Evolutionary conservation across 495 filamentous ascomycete genomes (phyloP).

Genomic region (Clohesyomyces aquaticus): DNA sequence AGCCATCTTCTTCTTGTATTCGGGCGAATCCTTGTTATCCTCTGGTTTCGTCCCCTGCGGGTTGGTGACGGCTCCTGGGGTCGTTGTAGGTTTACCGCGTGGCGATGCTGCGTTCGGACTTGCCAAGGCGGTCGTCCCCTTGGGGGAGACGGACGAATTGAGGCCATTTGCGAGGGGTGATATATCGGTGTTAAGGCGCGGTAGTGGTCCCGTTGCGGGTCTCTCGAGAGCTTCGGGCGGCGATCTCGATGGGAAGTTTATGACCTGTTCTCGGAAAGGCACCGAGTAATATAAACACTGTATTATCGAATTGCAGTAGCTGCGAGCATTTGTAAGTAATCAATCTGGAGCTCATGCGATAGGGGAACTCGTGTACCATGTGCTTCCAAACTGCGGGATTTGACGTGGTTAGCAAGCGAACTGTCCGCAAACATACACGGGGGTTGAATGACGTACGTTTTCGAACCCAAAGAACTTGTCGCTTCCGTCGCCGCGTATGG

Average conservation of each 20-base stretch:
- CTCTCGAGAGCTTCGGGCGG: slow-evolving; percentile 59
- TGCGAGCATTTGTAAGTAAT: slow-evolving; percentile 43
- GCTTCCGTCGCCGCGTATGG: slow-evolving; percentile 82
- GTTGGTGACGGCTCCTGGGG: slow-evolving; percentile 26
- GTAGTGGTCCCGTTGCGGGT: slow-evolving; percentile 47
- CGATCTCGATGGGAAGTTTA: slow-evolving; percentile 80
- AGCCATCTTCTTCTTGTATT: slow-evolving; percentile 96
- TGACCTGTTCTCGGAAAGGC: slow-evolving; percentile 91
- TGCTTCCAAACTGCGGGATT: slow-evolving; percentile 81
- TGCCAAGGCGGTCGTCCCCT: slow-evolving; percentile 30
- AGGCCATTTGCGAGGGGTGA: slow-evolving; percentile 18
- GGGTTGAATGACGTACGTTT: slow-evolving; percentile 67
- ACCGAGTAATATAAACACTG: slow-evolving; percentile 96
- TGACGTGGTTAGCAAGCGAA: slow-evolving; percentile 40
- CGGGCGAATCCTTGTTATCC: slow-evolving; percentile 80
- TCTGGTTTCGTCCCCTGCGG: slow-evolving; percentile 60
- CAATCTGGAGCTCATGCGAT: not conserved
- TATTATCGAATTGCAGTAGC: slow-evolving; percentile 97
- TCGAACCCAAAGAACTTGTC: slow-evolving; percentile 99
- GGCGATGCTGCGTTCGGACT: slow-evolving; percentile 37
- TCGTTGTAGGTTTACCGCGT: slow-evolving; percentile 33
- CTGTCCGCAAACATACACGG: slow-evolving; percentile 22
- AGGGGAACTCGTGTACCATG: slow-evolving; percentile 67
- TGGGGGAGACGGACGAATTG: slow-evolving; percentile 36
- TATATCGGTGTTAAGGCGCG: slow-evolving; percentile 54